Base-by-base conservation (phyloP, 768 basidiomycete species). In the Fistulinella prunicolor region DNA sequence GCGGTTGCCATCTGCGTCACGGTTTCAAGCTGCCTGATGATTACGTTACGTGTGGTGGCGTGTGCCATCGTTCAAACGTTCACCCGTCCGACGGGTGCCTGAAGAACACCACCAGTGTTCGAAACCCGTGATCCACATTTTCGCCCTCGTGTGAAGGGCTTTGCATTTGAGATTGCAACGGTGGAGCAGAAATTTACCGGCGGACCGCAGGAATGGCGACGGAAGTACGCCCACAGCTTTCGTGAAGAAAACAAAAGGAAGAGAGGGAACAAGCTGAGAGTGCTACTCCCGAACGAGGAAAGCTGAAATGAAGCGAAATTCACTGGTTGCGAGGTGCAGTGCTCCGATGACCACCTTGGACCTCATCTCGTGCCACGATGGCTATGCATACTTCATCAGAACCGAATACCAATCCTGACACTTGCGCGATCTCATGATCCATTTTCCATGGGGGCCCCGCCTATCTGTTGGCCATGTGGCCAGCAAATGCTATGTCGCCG, bases 381-480 rank as follows among this genome's bases (percentile, higher is more conserved):
- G 16, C 9, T 28, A 35, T 28, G 20, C n/a, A 4, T 28, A 24
- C 7, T 19, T 4, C 6, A 14, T 20, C 32, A 35, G 26, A 35
- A 26, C 32, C 37, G 23, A 26, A 1, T 30, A 40, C 45, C 44
- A 38, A 42, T 55, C 39, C 34, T 42, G 46, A 19, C 16, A 24
- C 38, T 19, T 17, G n/a, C 40, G 37, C 34, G 46, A 32, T 28
- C 45, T 29, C 35, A 19, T 52, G 52, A 48, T 42, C 14, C 2
- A 24, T 37, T 44, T 35, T 42, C 19, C 24, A 37, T 13, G 44
- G 30, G 21, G 20, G 42, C n/a, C n/a, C n/a, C n/a, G 41, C 28
- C 51, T 38, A 44, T 43, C 6, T 23, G 10, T 37, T n/a, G 4
- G 9, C 20, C 50, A 50, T 38, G 46, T 48, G 60, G 50, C 42